Percentiles rank a stretch among this genome's conserved stretches.
These are phyloP conservation scores for Daldinia concentrica DNA, from an alignment of 495 filamentous ascomycete species.

Conservation along the genomic window DNA sequence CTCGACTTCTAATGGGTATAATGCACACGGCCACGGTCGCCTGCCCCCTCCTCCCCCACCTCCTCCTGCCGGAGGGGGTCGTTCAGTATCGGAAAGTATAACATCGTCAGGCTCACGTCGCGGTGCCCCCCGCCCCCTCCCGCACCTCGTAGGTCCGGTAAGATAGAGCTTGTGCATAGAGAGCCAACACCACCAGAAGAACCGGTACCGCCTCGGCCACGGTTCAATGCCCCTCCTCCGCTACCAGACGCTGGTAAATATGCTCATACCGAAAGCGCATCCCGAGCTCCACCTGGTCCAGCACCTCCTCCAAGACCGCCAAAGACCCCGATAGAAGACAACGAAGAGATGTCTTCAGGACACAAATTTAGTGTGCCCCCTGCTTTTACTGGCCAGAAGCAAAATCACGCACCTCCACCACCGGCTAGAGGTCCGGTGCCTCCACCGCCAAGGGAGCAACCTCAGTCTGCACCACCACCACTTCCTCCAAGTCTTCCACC, in stretches of 20 bases:
- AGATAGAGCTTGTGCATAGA: conserved; percentile 52
- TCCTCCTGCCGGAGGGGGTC: conserved; percentile 71
- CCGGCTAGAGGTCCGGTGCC: conserved; percentile 73
- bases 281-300: conserved; percentile 73
- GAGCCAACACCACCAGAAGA: conserved; percentile 68
- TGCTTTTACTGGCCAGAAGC: conserved; percentile 75
- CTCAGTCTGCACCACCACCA: conserved; percentile 46
- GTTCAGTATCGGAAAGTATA: conserved; percentile 61
- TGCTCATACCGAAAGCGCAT: conserved; percentile 64
- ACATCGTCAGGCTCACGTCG: conserved; percentile 41
- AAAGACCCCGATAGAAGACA: conserved; percentile 82
- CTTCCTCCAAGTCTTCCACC: conserved; percentile 72
- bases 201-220: conserved; percentile 62
- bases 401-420: conserved; percentile 70
- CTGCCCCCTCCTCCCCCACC: conserved; percentile 67
- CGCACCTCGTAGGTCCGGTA: conserved; percentile 69
- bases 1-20: conserved; percentile 18
- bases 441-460: conserved; percentile 70
- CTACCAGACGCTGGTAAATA: conserved; percentile 87
- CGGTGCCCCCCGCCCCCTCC: conserved; percentile 80
- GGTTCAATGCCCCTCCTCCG: conserved; percentile 85
- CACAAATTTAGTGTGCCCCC: conserved; percentile 82
- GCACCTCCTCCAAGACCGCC: conserved; percentile 88
- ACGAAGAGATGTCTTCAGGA: conserved; percentile 49
- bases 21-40: conserved; percentile 43